Evolutionary conservation across 345 rosid genomes (phyloP).

Genomic region (Syzygium grande): DNA sequence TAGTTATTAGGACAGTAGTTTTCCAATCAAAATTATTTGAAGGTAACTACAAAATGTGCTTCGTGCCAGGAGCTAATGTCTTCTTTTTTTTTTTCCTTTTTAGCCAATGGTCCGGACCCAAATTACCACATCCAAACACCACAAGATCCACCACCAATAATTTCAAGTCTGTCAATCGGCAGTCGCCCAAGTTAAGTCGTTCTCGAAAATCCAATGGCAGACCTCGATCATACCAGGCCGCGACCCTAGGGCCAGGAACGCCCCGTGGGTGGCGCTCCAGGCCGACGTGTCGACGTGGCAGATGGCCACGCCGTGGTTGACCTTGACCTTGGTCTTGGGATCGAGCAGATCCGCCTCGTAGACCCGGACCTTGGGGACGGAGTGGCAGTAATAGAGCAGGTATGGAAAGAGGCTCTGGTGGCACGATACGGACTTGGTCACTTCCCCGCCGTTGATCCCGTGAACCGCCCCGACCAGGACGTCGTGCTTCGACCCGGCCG

Average conservation of each 20-base stretch:
- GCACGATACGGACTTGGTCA: conserved; percentile 36
- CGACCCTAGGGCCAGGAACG: conserved; percentile 29
- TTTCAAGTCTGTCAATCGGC: background rate
- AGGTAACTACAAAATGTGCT: background rate
- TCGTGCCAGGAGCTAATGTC: background rate
- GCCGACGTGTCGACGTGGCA: conserved; percentile 44
- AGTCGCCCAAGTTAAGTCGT: conserved; percentile 33
- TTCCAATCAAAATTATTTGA: background rate
- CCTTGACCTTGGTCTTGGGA: conserved; percentile 16
- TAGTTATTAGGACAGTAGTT: background rate
- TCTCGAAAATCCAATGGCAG: conserved; percentile 51
- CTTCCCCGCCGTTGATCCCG: conserved; percentile 30
- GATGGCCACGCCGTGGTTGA: conserved; percentile 42
- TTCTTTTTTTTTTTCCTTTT: background rate
- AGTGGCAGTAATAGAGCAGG: conserved; percentile 39
- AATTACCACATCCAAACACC: background rate
- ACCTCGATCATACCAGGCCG: conserved; percentile 42
- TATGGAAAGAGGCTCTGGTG: conserved; percentile 43
- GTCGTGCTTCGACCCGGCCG: conserved; percentile 16
- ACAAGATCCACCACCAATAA: background rate
- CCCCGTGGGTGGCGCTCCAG: conserved; percentile 40
- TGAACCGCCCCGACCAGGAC: conserved; percentile 27
- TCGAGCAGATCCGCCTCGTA: conserved; percentile 39
- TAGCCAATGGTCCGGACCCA: background rate
- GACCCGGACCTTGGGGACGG: conserved; percentile 44